Percentiles rank a stretch among this genome's conserved stretches.
Conservation (phyloP, 75 land plant species). For the Cupressus sempervirens region DNA sequence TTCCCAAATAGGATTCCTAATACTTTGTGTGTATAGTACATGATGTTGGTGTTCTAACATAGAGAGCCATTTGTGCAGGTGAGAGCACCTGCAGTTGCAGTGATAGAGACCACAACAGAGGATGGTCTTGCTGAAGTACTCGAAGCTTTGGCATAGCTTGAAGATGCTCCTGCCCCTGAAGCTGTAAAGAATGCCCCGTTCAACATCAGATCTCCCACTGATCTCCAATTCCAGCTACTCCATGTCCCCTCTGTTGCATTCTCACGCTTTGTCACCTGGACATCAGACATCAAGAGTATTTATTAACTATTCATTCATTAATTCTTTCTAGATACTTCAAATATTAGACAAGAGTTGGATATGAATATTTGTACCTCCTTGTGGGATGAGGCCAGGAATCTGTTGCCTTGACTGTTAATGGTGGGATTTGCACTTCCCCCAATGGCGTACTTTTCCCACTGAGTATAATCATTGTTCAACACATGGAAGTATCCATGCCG, state of each 20-base stretch:
- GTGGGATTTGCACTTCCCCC: constrained; percentile 91
- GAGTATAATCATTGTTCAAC: constrained; percentile 83
- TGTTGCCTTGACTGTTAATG: constrained; percentile 84
- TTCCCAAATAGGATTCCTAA: no score
- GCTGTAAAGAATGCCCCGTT: no score
- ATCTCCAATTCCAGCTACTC: neutral
- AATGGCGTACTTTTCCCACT: constrained; percentile 96
- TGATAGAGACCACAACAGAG: no score
- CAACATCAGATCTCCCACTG: no score
- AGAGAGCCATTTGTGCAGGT: no score
- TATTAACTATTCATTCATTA: neutral
- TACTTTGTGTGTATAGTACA: no score
- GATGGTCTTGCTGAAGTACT: no score
- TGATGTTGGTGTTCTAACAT: no score
- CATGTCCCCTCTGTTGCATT: constrained; percentile 18
- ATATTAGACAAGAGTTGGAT: no score
- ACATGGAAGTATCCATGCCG: constrained; percentile 89
- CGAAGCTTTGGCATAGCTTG: no score
- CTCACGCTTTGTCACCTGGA: constrained; percentile 43
- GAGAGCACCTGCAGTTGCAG: no score
- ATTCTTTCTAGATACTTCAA: neutral
- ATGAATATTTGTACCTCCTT: constrained; percentile 48
- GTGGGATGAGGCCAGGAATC: constrained; percentile 62
- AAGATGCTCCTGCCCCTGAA: no score
- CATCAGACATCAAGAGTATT: neutral